Evolutionary conservation across 768 basidiomycete genomes (phyloP).

Genomic region (Boletus pseudo-olivaceus): DNA sequence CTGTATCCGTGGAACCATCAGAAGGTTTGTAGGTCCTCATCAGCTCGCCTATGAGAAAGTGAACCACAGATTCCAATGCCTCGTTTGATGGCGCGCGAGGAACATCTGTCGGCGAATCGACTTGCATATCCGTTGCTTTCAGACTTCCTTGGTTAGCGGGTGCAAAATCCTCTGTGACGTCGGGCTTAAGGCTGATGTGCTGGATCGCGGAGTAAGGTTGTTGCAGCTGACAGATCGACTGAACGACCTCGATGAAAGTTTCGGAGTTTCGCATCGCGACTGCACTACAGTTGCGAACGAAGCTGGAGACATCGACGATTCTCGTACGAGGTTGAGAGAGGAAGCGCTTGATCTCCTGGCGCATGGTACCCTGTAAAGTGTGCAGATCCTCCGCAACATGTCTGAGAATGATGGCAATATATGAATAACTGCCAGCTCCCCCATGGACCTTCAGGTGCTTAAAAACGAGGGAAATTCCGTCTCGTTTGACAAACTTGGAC

Average conservation of each 20-base stretch:
- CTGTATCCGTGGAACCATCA: slow-evolving; percentile 28
- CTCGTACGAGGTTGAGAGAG: slow-evolving; percentile 70
- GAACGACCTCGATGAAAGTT: slow-evolving; percentile 71
- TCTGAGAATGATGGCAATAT: slow-evolving; percentile 84
- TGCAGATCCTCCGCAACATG: slow-evolving; percentile 81
- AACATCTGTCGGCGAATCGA: slow-evolving; percentile 39
- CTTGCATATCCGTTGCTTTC: slow-evolving; percentile 53
- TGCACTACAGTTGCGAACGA: slow-evolving; percentile 71
- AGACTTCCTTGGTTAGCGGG: slow-evolving; percentile 8
- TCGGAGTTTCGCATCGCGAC: slow-evolving; percentile 79
- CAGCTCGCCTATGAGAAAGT: slow-evolving; percentile 71
- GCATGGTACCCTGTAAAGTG: slow-evolving; percentile 69
- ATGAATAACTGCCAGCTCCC: slow-evolving; percentile 69
- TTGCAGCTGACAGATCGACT: slow-evolving; percentile 67
- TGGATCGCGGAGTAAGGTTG: slow-evolving; percentile 56
- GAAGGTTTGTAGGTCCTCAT: slow-evolving; percentile 55
- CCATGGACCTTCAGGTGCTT: slow-evolving; percentile 57
- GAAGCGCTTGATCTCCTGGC: slow-evolving; percentile 77
- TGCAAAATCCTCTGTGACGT: slow-evolving; percentile 19
- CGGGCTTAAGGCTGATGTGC: slow-evolving; percentile 56
- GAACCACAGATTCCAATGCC: slow-evolving; percentile 56
- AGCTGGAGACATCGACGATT: slow-evolving; percentile 64
- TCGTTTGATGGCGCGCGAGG: slow-evolving; percentile 34
- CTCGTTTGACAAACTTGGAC: slow-evolving; percentile 60
- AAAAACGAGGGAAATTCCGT: slow-evolving; percentile 64